Base-by-base conservation (phyloP, 805 yeast genomes). In the Saccharomyces paradoxus region DNA sequence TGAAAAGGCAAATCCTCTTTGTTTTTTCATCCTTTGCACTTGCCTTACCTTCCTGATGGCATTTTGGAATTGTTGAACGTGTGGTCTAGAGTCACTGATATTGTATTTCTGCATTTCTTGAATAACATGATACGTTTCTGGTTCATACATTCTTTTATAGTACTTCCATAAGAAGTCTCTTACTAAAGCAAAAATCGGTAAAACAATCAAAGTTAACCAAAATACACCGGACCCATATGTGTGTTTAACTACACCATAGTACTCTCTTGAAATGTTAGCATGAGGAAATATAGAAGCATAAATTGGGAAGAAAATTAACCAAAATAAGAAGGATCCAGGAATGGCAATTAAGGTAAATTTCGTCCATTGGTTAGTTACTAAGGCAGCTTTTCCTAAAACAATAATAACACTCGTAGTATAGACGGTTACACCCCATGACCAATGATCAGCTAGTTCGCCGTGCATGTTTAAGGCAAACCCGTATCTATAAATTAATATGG, bases 31-130 rank as follows among this genome's bases (percentile, higher is more conserved):
- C 71, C 99, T 81, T 71, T 92, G 96, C 41, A 94, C 98, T 71
- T 95, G 99, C 71, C 99, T 85, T 26, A 94, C 98, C 67, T 90
- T 94, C 66, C 98, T 80, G 54, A 94, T 94, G 5, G 98, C 97
- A 69, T 87, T 90, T 71, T 94, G 99, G 78, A 94, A 94, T 59
- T 91, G 96, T 62, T 90, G 96, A 80, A 91, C 83, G 62, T 97
- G 82, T n/a, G 99, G 99, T 60, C 96, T 80, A 70, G 87, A 87
- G 68, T 92, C 97, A 57, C 87, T 92, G 57, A 90, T 87, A 64
- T 92, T 91, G 71, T 84, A 90, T 73, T 94, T 94, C 71, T 94
- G 99, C 68, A 94, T 88, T 70, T 89, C 97, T 72, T 94, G 99
- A 44, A 92, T 97, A 64, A 87, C 84, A 72, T 94, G 99, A 69